A percentile compares a stretch with the other conserved stretches of the same genome.
Evolutionary conservation across 345 rosid species (phyloP).

Genomic region (Aethionema arabicum): DNA sequence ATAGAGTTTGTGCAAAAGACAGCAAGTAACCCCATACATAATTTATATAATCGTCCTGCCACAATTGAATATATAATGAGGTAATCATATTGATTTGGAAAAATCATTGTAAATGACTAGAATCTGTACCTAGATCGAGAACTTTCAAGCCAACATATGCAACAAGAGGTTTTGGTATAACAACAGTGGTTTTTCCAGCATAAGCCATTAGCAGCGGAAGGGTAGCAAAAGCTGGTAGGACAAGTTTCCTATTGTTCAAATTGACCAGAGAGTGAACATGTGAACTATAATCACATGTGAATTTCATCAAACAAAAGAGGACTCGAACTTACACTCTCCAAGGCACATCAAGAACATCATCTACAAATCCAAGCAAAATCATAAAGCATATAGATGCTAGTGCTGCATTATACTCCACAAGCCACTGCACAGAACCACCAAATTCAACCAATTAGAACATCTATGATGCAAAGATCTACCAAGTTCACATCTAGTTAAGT

Average conservation of each 20-base stretch:
- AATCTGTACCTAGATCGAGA: slow-evolving; percentile 74
- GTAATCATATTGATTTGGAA: slow-evolving; percentile 15
- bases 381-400: slow-evolving; percentile 81
- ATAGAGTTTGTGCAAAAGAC: slow-evolving; percentile 97
- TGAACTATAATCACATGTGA: slow-evolving; percentile 8
- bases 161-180: slow-evolving; percentile 88
- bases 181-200: slow-evolving; percentile 94
- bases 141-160: slow-evolving; percentile 66
- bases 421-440: slow-evolving; percentile 66
- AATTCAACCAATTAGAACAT: not conserved
- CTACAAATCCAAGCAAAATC: slow-evolving; percentile 80
- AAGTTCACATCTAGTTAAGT: not conserved
- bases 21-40: slow-evolving; percentile 86
- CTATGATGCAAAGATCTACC: not conserved
- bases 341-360: slow-evolving; percentile 84
- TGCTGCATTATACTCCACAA: slow-evolving; percentile 96
- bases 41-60: slow-evolving; percentile 85
- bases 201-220: slow-evolving; percentile 97
- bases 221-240: slow-evolving; percentile 90
- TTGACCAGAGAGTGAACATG: slow-evolving; percentile 48
- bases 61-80: slow-evolving; percentile 28
- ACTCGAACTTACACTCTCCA: slow-evolving; percentile 82
- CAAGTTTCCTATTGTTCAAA: slow-evolving; percentile 59
- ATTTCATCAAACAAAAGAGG: not conserved
- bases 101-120: not conserved